These are phyloP conservation scores for Neurospora sp. DNA, from an alignment of 2,329 filamentous ascomycete genomes.

Conservation along the genomic window DNA sequence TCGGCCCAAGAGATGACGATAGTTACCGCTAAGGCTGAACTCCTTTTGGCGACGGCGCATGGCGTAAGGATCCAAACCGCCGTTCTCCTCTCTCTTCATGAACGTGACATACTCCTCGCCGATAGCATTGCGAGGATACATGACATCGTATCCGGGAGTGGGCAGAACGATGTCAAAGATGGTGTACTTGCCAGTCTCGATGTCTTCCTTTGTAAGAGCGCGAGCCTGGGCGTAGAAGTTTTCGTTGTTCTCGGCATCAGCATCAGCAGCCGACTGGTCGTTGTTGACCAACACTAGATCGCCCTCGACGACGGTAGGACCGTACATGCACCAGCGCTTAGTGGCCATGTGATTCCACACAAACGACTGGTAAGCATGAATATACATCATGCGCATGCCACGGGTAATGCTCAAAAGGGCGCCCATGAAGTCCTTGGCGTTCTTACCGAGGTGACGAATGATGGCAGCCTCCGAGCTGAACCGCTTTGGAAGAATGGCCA, in stretches of 20 bases:
- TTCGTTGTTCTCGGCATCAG: conserved; percentile 45
- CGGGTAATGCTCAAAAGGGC: conserved; percentile 72
- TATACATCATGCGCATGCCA: conserved; percentile 83
- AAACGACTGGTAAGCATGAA: conserved; percentile 90
- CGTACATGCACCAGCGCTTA: conserved; percentile 68
- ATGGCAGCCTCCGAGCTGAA: conserved; percentile 73
- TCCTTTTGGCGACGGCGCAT: conserved; percentile 85
- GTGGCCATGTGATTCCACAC: conserved; percentile 87
- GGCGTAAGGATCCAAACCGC: conserved; percentile 66
- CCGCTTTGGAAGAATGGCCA: conserved; percentile 62
- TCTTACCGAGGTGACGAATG: conserved; percentile 61
- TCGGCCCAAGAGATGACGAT: conserved; percentile 71
- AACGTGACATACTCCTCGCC: conserved; percentile 77
- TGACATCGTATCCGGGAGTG: conserved; percentile 80
- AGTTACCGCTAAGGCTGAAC: conserved; percentile 78
- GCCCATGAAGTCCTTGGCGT: conserved; percentile 60
- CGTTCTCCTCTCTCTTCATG: conserved; percentile 73
- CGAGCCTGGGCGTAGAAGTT: conserved; percentile 49
- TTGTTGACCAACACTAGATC: conserved; percentile 60
- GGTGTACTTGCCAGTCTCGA: conserved; percentile 60
- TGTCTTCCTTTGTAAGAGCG: conserved; percentile 66
- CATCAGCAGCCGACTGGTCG: conserved; percentile 23
- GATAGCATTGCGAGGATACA: conserved; percentile 76
- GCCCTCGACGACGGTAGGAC: conserved; percentile 65
- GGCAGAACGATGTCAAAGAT: conserved; percentile 88